Evolutionary conservation across 176 grass and related monocot genomes (phyloP).

Genomic region (Carex pumila): DNA sequence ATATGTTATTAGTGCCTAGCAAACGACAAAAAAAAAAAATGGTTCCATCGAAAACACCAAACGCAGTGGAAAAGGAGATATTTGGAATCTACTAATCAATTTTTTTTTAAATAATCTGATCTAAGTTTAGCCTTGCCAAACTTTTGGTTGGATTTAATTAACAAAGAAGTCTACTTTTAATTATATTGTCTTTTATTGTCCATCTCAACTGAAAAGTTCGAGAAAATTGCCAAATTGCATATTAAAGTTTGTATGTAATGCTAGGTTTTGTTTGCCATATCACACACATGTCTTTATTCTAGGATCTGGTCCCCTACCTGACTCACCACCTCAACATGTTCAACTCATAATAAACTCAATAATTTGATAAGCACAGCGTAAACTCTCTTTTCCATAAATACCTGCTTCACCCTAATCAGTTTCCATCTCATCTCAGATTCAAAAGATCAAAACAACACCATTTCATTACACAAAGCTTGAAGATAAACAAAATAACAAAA

Average conservation of each 20-base stretch:
- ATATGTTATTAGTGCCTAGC: not conserved
- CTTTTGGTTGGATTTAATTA: not conserved
- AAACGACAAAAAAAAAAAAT: not conserved
- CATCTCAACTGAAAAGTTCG: not conserved
- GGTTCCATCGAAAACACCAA: not conserved
- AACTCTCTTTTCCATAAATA: constrained; percentile 9
- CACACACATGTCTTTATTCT: not conserved
- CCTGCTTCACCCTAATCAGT: not conserved
- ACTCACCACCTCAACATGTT: not conserved
- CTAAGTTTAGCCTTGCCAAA: not conserved
- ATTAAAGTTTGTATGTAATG: not conserved
- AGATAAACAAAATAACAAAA: not conserved
- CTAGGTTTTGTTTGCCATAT: not conserved
- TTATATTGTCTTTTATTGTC: not conserved
- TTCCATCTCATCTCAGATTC: not conserved
- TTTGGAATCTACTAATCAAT: not conserved
- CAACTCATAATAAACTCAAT: not conserved
- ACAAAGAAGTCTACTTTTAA: not conserved
- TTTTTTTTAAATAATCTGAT: not conserved
- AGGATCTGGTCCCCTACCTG: constrained; percentile 34
- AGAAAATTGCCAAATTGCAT: too few relatives aligned
- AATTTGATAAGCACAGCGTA: not conserved
- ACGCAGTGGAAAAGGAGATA: not conserved
- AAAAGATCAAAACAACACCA: not conserved
- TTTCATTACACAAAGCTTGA: not conserved